Conservation (phyloP, 2,329 filamentous ascomycete genomes). For the Teratosphaeria destructans region DNA sequence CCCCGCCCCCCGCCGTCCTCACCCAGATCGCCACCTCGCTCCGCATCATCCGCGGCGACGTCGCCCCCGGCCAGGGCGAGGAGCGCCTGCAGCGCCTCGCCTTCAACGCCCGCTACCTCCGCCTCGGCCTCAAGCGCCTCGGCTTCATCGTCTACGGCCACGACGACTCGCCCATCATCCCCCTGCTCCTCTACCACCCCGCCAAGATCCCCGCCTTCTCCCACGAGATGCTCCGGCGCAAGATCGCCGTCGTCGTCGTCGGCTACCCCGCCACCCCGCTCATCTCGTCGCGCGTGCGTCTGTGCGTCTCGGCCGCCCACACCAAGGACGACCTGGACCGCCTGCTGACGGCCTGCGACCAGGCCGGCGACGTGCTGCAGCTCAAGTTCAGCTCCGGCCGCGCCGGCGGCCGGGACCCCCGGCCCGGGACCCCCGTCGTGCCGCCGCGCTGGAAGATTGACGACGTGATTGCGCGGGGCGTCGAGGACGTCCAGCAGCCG, state of each 20-base stretch:
- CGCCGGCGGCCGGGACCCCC: slow-evolving; percentile 71
- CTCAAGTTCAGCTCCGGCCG: slow-evolving; percentile 96
- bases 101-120: slow-evolving; percentile 98
- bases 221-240: slow-evolving; percentile 95
- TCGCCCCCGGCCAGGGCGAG: slow-evolving; percentile 82
- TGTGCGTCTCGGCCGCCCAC: slow-evolving; percentile 91
- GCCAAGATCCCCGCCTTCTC: slow-evolving; percentile 98
- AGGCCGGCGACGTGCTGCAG: slow-evolving; percentile 83
- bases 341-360: slow-evolving; percentile 77
- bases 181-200: slow-evolving; percentile 90
- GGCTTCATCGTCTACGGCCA: slow-evolving; percentile 96
- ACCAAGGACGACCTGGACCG: slow-evolving; percentile 97
- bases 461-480: slow-evolving; percentile 62
- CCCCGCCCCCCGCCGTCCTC: slow-evolving; percentile 76
- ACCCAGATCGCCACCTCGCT: slow-evolving; percentile 84
- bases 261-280: slow-evolving; percentile 94
- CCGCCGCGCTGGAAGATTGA: slow-evolving; percentile 72
- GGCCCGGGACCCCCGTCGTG: slow-evolving; percentile 51
- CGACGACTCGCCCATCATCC: slow-evolving; percentile 95
- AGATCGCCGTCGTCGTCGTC: slow-evolving; percentile 94
- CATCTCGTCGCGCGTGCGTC: slow-evolving; percentile 86
- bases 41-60: slow-evolving; percentile 77
- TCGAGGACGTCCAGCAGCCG: slow-evolving; percentile 63
- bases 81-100: slow-evolving; percentile 91
- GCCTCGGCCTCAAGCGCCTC: slow-evolving; percentile 88